Conservation (phyloP, 176 grass and related monocot species). For the Eremochloa ophiuroides region DNA sequence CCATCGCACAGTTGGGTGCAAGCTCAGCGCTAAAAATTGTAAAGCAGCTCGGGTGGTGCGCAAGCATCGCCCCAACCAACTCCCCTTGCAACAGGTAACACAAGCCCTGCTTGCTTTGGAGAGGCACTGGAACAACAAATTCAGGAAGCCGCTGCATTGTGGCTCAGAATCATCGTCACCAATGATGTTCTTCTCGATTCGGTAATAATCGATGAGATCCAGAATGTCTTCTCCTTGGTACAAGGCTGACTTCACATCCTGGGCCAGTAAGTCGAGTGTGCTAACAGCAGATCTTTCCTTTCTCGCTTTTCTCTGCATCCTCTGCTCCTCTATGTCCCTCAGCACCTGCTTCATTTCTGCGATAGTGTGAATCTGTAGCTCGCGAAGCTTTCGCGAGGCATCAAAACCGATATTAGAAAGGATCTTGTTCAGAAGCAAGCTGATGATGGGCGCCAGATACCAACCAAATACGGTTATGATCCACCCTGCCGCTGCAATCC, state of each 20-base stretch:
- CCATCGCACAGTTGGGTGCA: too few species aligned
- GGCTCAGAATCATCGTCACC: neutral
- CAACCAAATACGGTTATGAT: neutral
- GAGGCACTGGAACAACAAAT: neutral
- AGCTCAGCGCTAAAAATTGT: too few species aligned
- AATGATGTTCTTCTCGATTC: neutral
- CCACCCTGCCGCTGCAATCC: neutral
- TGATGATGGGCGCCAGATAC: neutral
- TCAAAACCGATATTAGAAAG: neutral
- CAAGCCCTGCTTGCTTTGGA: neutral
- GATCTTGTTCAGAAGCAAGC: neutral
- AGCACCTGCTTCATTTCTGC: neutral
- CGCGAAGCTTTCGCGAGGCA: neutral
- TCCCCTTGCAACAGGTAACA: neutral
- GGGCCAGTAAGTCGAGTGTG: neutral
- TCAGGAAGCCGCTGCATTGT: neutral
- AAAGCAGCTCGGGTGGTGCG: too few species aligned
- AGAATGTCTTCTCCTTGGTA: constrained; percentile 6
- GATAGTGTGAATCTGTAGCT: neutral
- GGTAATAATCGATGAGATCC: constrained; percentile 8
- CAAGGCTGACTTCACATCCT: neutral
- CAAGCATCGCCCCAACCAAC: neutral
- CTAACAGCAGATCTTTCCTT: neutral
- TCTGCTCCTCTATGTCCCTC: neutral
- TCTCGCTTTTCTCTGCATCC: neutral